Base-by-base conservation (phyloP, 2,329 filamentous ascomycete species). In the Fusarium sterilihyphosum region DNA sequence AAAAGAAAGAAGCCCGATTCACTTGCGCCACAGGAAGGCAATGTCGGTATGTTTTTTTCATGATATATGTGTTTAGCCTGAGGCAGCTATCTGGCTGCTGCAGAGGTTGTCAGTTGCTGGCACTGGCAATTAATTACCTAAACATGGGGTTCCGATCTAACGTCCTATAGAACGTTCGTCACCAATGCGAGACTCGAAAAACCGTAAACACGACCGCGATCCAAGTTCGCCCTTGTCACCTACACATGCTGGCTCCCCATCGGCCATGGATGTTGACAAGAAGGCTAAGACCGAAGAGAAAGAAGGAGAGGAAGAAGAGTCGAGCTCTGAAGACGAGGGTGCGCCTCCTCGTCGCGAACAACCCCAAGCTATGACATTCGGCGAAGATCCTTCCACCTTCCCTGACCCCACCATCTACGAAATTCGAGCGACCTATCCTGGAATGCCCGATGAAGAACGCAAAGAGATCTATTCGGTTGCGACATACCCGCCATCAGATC, bases 381-480 rank as follows among this genome's bases (percentile, higher is more conserved):
- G 96, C 67, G 92, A 96, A 44, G 95, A 98, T 80, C 96, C 96
- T 1, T 93, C 94, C 33, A 94, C 92, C n/a, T 98, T 96, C 78
- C 90, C 90, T 26, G 96, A 99, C 80, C 95, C 95, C 3, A 98
- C 96, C 41, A 89, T 98, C 57, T 99, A 99, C 85, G 93, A 99
- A 81, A 98, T 99, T 72, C 92, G 92, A 64, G 88, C 92, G 0
- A 87, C 95, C 31, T 88, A 89, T 3, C 88, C 92, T 2, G 92
- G 89, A 73, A 97, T 98, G 92, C 88, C 91, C 6, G 91, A 95
- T 65, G 92, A 96, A n/a, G 92, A 97, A 78, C 94, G 92, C 82
- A 95, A 93, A 80, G 90, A 93, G 75, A 96, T 98, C 60, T 97
- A 94, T 82, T 94, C 94, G 13, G 96, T 99, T 22, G 91, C 93